phyloP scores from a whole-genome alignment of 805 yeast species.

The Pichia phayaonensis region DNA sequence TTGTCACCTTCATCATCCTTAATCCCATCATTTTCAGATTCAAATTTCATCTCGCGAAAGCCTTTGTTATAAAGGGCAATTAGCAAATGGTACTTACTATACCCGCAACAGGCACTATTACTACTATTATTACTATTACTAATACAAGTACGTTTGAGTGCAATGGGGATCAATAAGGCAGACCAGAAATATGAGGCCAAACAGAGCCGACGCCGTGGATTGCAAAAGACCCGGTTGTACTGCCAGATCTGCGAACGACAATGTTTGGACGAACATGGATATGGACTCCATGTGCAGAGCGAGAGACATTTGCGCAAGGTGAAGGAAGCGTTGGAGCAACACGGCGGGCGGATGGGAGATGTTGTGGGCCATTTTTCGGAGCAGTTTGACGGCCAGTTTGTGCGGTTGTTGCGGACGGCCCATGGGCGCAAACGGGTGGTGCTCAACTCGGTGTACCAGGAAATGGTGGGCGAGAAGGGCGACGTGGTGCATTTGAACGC shows the following conservation, averaged over 20 bases:
- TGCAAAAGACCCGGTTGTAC: constrained; percentile 78
- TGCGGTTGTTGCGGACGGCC: constrained; percentile 48
- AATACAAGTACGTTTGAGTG: too few species aligned
- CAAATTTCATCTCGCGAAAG: too few species aligned
- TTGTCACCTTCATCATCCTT: too few species aligned
- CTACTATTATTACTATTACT: too few species aligned
- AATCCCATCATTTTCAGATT: too few species aligned
- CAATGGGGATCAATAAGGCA: constrained; percentile 3
- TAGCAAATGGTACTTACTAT: too few species aligned
- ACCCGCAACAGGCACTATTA: too few species aligned
- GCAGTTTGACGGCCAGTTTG: constrained; percentile 56
- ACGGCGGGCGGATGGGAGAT: constrained; percentile 26
- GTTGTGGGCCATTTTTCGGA: constrained; percentile 49
- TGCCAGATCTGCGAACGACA: constrained; percentile 91
- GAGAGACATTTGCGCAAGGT: constrained; percentile 65
- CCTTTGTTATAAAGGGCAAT: too few species aligned
- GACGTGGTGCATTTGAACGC: constrained; percentile 83
- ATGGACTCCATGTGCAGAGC: constrained; percentile 80
- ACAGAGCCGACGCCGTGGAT: constrained; percentile 74
- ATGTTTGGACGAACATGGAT: constrained; percentile 94
- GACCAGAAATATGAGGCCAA: constrained; percentile 26
- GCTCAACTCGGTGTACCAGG: constrained; percentile 86
- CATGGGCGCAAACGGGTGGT: constrained; percentile 80
- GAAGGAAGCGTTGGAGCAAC: constrained; percentile 34
- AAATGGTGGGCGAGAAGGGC: constrained; percentile 70